Conservation (phyloP, 768 basidiomycete genomes). For the Lentinula raphanica region DNA sequence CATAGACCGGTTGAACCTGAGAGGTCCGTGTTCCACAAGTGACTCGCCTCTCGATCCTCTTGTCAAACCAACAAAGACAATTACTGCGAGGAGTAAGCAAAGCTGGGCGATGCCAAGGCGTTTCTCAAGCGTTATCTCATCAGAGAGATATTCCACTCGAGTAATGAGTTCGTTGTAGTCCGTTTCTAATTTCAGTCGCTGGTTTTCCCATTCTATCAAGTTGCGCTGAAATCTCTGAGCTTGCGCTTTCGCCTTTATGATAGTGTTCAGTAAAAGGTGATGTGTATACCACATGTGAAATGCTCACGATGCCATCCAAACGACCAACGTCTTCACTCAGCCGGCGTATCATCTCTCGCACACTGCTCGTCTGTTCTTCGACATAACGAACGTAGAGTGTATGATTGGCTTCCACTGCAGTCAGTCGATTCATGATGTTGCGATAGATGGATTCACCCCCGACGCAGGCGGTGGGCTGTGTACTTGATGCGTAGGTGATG, state of each 20-base stretch:
- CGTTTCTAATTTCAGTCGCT: conserved; percentile 57
- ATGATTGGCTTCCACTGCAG: conserved; percentile 80
- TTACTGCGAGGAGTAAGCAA: conserved; percentile 73
- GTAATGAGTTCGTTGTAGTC: conserved; percentile 68
- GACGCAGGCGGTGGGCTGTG: conserved; percentile 10
- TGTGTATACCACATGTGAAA: neutral
- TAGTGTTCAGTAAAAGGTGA: neutral
- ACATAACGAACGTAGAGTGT: conserved; percentile 81
- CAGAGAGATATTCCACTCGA: conserved; percentile 67
- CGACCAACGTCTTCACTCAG: conserved; percentile 77
- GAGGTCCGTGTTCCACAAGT: conserved; percentile 9
- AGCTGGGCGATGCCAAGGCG: conserved; percentile 86
- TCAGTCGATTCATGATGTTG: conserved; percentile 90
- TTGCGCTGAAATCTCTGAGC: conserved; percentile 60
- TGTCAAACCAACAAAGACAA: conserved; percentile 84
- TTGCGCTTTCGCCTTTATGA: conserved; percentile 65
- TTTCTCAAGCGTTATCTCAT: conserved; percentile 88
- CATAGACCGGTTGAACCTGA: conserved; percentile 25
- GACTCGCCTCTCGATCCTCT: conserved; percentile 52
- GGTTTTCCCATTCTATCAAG: conserved; percentile 63
- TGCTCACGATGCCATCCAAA: conserved; percentile 66
- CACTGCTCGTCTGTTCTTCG: conserved; percentile 77
- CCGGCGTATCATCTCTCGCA: conserved; percentile 68
- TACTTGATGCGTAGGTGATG: conserved; percentile 7
- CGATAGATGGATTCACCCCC: conserved; percentile 92